Base-by-base conservation (phyloP, 1,284 basidiomycete species). In the Coriolopsis trogii region DNA sequence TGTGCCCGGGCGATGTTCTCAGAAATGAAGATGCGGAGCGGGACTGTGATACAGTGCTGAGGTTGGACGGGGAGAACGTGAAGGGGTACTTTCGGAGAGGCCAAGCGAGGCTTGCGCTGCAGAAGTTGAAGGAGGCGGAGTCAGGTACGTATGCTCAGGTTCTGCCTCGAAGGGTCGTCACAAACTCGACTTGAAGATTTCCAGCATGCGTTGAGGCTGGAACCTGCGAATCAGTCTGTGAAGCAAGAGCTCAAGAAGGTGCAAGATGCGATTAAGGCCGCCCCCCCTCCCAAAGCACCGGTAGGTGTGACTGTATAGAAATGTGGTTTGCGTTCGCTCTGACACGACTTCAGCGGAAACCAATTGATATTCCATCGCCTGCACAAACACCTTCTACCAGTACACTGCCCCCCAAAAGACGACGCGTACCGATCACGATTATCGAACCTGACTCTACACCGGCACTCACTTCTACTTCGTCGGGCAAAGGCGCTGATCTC, bases 1-100 rank as follows among this genome's bases (percentile, higher is more conserved):
- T 33, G 9, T 40, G 33, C 9, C 25, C 40, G 21, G 3, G 33
- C 33, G n/a, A 16, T 7, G 7, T 15, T 7, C 12, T 13, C 44
- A 91, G 89, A 63, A 73, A 81, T 55, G 79, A 84, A 63, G 89
- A 92, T 67, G 87, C 87, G 15, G 85, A 89, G 63, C 70, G 86
- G 48, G 89, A 91, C 64, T 90, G 88, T 62, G 77, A 78, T 2
- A 76, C 72, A 3, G 84, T 80, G 6, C 69, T 89, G 42, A 60
- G 56, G 3, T 63, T 87, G 24, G 81, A 72, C 55, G 56, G 69
- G n/a, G 73, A 70, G 36, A 89, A 87, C 60, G 79, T 83, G 13
- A 93, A 93, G 59, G 90, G 84, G 0, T 63, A 87, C 28, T 93
- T 85, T 62, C 71, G 90, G 53, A 73, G 89, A 55, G 87, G 77